Evolutionary conservation across 2,329 filamentous ascomycete species (phyloP), one percentile per base, ranked within the genome.

Genomic region (Trematosphaeria pertusa): DNA sequence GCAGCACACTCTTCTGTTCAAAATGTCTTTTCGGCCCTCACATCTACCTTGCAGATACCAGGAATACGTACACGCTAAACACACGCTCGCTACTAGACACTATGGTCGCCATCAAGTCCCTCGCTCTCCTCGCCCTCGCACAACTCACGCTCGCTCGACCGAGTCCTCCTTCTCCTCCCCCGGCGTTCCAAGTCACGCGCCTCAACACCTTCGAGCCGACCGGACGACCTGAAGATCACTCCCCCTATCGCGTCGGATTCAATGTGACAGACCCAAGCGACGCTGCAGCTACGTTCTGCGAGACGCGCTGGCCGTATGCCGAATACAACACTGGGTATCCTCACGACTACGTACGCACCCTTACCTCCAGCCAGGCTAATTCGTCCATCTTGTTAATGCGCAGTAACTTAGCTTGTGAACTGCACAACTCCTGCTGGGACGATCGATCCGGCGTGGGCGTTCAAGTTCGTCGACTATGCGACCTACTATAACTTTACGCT

Each of bases 121-220:
- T 50, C 33, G 3, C 21, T 10, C 14, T 46, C n/a, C 17, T 53
- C 1, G 17, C 37, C 11, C 7, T 50, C 32, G 30, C 42, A 4
- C 38, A 34, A 1, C 40, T 54, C 30, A 37, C 43, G 3, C 20
- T 44, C 19, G 26, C 37, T 19, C 31, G n/a, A 2, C 41, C 50
- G 10, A 43, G n/a, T n/a, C n/a, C n/a, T n/a, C n/a, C n/a, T n/a
- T n/a, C 9, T 10, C 14, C 46, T 9, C 18, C 37, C 4, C 20
- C 42, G 3, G 36, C 47, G 10, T 55, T 58, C 21, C 48, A 58
- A 35, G 54, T 58, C 43, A 52, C 54, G 7, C 48, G 47, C 20
- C 46, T 58, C 18, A 40, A 41, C 36, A 55, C 47, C 11, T 50
- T 52, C 36, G 51, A 55, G 33, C 51, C 54, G 4, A 33, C 39